Conservation (phyloP, 1,284 basidiomycete genomes). For the Amylostereum chailletii region DNA sequence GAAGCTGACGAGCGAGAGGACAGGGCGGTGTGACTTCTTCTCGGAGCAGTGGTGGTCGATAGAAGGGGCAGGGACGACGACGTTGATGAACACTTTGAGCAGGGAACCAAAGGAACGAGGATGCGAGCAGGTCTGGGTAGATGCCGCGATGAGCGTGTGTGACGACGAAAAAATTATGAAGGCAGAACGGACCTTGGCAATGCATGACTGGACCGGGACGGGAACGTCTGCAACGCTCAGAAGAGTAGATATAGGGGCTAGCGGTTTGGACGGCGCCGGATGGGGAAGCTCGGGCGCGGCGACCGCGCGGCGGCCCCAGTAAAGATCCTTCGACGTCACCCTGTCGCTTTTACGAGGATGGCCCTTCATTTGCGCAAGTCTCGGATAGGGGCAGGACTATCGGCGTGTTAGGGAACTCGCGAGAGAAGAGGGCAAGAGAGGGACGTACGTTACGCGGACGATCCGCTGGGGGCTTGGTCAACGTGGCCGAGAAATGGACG, state of each 20-base stretch:
- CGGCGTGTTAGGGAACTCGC: constrained; percentile 11
- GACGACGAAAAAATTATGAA: no score
- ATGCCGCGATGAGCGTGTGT: no score
- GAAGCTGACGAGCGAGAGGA: not conserved
- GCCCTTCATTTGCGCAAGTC: constrained; percentile 29
- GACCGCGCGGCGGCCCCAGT: constrained; percentile 22
- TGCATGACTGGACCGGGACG: not conserved
- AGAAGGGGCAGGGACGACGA: no score
- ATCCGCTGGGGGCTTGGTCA: constrained; percentile 18
- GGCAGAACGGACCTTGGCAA: no score
- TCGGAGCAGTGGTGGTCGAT: no score
- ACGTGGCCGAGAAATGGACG: constrained; percentile 20
- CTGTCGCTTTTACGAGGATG: constrained; percentile 15
- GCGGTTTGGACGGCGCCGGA: not conserved
- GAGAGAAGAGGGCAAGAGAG: constrained; percentile 3
- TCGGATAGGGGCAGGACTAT: constrained; percentile 26
- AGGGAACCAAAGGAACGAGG: no score
- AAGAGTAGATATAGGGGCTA: not conserved
- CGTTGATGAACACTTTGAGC: no score
- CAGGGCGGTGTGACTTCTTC: not conserved
- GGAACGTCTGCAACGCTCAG: not conserved
- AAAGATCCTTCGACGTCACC: constrained; percentile 23
- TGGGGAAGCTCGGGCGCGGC: constrained; percentile 12
- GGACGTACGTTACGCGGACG: constrained; percentile 20
- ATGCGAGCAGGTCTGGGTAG: no score